phyloP scores from a whole-genome alignment of 164 flowering plant genomes.

The Vitis rupestris region DNA sequence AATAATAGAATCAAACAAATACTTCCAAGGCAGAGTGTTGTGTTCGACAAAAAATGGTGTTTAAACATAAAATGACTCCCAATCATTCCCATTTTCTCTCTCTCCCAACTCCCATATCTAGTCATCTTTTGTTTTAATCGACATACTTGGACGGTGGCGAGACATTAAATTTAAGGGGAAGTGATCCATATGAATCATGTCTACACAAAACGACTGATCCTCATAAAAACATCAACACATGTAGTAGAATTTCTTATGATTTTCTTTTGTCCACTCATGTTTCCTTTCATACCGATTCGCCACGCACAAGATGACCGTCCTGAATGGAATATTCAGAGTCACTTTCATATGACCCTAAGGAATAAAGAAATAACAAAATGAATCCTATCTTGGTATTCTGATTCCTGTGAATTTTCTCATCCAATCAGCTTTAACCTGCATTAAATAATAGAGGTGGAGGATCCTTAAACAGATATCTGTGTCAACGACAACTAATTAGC shows the following conservation, averaged over 20 bases:
- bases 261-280: not conserved
- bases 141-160: not conserved
- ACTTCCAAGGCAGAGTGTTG: too few relatives aligned
- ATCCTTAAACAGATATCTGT: too few relatives aligned
- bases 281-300: conserved; percentile 1
- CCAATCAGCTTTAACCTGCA: not conserved
- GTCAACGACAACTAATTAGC: too few relatives aligned
- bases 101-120: not conserved
- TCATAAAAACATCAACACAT: not conserved
- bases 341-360: not conserved
- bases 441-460: too few relatives aligned
- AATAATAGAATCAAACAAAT: too few relatives aligned
- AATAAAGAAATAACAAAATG: too few relatives aligned
- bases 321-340: not conserved
- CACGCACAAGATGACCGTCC: conserved; percentile 1
- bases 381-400: too few relatives aligned
- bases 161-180: not conserved
- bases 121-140: not conserved
- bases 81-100: not conserved
- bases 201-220: not conserved
- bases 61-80: too few relatives aligned
- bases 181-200: too few relatives aligned
- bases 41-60: too few relatives aligned
- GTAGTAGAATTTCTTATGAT: not conserved
- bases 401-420: not conserved